These are phyloP conservation scores for Sarcodon aspratus DNA, from an alignment of 768 basidiomycete genomes.

Conservation along the genomic window DNA sequence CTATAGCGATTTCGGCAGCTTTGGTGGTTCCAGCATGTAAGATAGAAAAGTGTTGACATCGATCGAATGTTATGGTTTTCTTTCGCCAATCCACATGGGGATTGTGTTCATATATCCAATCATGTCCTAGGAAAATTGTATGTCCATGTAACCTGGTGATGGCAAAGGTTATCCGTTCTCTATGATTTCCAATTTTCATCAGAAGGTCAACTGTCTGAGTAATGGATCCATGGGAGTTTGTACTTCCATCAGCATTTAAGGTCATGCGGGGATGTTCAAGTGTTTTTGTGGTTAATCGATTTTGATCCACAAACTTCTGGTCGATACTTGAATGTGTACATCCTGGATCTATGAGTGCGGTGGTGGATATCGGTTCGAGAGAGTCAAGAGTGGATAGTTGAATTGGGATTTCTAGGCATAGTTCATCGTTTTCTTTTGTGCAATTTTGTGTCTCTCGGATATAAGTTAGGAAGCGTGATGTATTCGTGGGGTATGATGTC, in stretches of 20 bases:
- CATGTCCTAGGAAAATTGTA: slow-evolving; percentile 8
- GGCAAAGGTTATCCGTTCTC: slow-evolving; percentile 3
- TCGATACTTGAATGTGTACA: slow-evolving; percentile 12
- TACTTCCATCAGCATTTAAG: slow-evolving; percentile 7
- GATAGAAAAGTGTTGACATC: neutral
- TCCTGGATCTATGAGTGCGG: slow-evolving; percentile 11
- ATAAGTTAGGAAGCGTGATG: too few relatives aligned
- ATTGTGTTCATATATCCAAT: slow-evolving; percentile 10
- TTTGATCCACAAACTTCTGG: slow-evolving; percentile 3
- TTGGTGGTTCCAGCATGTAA: neutral
- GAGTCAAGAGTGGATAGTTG: too few relatives aligned
- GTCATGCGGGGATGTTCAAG: slow-evolving; percentile 2
- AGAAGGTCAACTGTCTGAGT: slow-evolving; percentile 2
- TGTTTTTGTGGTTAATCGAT: neutral
- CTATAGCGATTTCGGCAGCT: slow-evolving; percentile 5
- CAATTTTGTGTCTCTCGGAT: too few relatives aligned
- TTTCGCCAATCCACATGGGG: slow-evolving; percentile 9
- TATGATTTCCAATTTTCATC: slow-evolving; percentile 4
- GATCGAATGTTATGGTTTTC: slow-evolving; percentile 1
- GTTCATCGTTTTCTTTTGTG: too few relatives aligned
- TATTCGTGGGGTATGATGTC: too few relatives aligned
- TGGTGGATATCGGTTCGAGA: too few relatives aligned
- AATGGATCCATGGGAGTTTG: slow-evolving; percentile 4
- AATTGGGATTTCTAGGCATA: too few relatives aligned
- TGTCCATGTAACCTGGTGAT: slow-evolving; percentile 5